Evolutionary conservation across 2,329 filamentous ascomycete genomes (phyloP), one percentile per base, ranked within the genome.

Genomic region (Epichloe hybrida): DNA sequence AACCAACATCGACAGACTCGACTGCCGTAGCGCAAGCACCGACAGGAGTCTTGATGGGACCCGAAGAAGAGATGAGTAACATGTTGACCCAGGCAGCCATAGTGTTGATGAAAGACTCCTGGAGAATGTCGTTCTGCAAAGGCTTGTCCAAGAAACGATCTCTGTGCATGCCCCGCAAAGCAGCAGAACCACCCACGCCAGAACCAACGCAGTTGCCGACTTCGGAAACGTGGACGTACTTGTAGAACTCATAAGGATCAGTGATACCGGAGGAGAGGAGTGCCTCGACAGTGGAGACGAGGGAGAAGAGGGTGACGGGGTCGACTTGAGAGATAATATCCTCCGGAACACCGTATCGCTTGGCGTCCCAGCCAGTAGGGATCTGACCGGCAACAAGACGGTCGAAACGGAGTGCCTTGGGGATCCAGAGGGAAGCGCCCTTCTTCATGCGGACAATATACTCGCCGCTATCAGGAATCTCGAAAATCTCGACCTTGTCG

Each of bases 61-160:
- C 93, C 49, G 93, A 97, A 5, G 93, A 97, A 4, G 93, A 98
- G 56, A 98, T 75, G 56, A 98, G 76, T 71, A 98, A 75, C 93
- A 98, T 98, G 76, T 98, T 98, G 52, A 98, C 90, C 93, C 93
- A 98, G 15, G 93, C 93, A 60, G 88, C 85, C 91, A 98, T 98
- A 51, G 93, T 98, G 77, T 98, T 98, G 79, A 98, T 97, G 77
- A 98, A 98, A 12, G 93, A 97, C 72, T 98, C 93, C 66, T 98
- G 94, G 13, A 98, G 79, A 65, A 98, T 96, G 65, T 98, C 93
- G 72, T 97, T 98, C 72, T 98, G 94, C 47, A 98, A 80, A 51
- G 91, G 93, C 74, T 90, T 93, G 73, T 98, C 93, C 55, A 97
- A 78, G 81, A 84, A 97, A 53, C 93, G 86, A 68, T 96, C 91